phyloP scores from a whole-genome alignment of 495 filamentous ascomycete genomes.

The Penicillium flavigenum region DNA sequence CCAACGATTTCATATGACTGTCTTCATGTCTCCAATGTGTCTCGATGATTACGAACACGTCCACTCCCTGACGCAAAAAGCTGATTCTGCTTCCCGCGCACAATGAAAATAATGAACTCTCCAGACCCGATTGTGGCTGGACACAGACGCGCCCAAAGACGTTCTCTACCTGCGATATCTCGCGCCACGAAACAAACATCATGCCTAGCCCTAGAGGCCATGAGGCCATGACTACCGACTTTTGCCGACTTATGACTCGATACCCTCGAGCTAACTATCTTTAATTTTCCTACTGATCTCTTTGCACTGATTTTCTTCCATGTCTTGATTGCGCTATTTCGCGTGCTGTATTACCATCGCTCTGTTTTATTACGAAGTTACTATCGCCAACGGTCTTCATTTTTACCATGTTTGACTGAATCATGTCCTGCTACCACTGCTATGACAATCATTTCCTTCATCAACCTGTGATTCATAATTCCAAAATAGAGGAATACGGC shows the following conservation, averaged over 20 bases:
- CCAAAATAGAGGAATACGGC: conserved; percentile 5
- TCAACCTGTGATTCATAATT: conserved; percentile 12
- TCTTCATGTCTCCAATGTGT: conserved; percentile 15
- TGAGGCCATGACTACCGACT: conserved; percentile 5
- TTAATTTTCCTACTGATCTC: conserved; percentile 16
- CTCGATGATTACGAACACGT: conserved; percentile 18
- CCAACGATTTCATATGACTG: conserved; percentile 14
- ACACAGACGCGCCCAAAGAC: conserved; percentile 4
- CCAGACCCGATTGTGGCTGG: conserved; percentile 10
- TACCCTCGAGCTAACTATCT: conserved; percentile 13
- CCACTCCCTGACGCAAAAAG: conserved; percentile 14
- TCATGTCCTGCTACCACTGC: background rate
- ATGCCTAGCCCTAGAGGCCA: conserved; percentile 8
- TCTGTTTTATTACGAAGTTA: conserved; percentile 1
- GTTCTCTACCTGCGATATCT: conserved; percentile 7
- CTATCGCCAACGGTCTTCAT: background rate
- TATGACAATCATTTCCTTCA: background rate
- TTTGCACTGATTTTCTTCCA: background rate
- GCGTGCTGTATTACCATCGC: conserved; percentile 10
- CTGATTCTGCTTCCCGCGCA: background rate
- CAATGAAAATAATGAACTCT: conserved; percentile 21
- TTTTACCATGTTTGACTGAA: conserved; percentile 7
- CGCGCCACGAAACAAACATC: conserved; percentile 12
- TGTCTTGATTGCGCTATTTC: conserved; percentile 2
- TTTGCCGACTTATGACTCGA: conserved; percentile 10